Base-by-base conservation (phyloP, 2,329 filamentous ascomycete species). In the Microdochium bolleyi region DNA sequence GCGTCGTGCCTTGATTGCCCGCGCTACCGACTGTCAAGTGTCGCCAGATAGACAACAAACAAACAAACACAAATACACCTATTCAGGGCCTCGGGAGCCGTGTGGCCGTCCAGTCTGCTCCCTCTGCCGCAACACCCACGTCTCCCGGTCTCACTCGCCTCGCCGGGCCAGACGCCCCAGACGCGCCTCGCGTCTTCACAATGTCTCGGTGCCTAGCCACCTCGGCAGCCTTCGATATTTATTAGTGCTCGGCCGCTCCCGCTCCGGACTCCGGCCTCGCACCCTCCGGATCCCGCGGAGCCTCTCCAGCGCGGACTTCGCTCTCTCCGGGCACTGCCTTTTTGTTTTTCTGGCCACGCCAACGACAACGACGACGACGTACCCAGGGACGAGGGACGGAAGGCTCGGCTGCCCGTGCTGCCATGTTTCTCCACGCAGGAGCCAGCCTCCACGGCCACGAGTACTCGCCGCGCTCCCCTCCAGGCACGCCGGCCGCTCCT, bases 361-460 rank as follows among this genome's bases (percentile, higher is more conserved):
- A n/a, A n/a, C n/a, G n/a, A n/a, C n/a, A n/a, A n/a, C n/a, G n/a
- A n/a, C n/a, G n/a, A n/a, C n/a, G n/a, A n/a, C n/a, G n/a, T n/a
- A n/a, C n/a, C n/a, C n/a, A n/a, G n/a, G n/a, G n/a, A n/a, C n/a
- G n/a, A n/a, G n/a, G n/a, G 7, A 16, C 37, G 19, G 41, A 22
- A 46, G 16, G 5, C n/a, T 11, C 49, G 22, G 30, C 22, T 27
- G 32, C 32, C 34, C 14, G 32, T 41, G 49, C 55, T 62, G 67
- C 55, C 57, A 83, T 84, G 80, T 80, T 83, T 61, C 68, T 83
- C 32, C 80, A 83, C 60, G 73, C 78, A 19, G 80, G 78, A 48
- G 80, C 80, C 50, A 77, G 79, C 66, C 70, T 83, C 21, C 79
- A 83, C 61, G 80, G 79, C 63, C 80, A 83, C 62, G 79, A 83